Evolutionary conservation across 208 protist species (phyloP).

Genomic region (Trypanosoma boissoni): DNA sequence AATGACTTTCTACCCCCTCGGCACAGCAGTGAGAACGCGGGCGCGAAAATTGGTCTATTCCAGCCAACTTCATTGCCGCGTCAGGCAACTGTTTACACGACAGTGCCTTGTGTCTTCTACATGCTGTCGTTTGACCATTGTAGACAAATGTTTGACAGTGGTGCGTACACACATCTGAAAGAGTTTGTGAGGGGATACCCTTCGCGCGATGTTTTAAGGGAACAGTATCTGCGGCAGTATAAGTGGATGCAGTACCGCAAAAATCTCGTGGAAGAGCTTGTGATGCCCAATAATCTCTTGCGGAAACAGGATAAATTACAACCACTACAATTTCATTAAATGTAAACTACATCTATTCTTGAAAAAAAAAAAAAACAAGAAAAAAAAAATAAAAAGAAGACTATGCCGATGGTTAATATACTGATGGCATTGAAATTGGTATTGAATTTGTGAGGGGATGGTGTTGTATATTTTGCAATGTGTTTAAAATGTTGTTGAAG

Average conservation of each 20-base stretch:
- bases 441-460: too few species aligned
- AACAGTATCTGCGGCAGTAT: conserved; percentile 41
- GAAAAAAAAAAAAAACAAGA: too few species aligned
- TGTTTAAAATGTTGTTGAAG: too few species aligned
- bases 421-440: too few species aligned
- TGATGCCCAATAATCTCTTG: conserved; percentile 11
- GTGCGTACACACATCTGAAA: conserved; percentile 27
- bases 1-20: neutral
- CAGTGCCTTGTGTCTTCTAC: conserved; percentile 31
- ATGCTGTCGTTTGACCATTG: conserved; percentile 30
- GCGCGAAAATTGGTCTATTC: neutral
- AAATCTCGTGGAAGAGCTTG: conserved; percentile 27
- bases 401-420: too few species aligned
- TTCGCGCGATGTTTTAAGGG: conserved; percentile 38
- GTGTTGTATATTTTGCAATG: too few species aligned
- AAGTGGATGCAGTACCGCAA: conserved; percentile 38
- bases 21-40: neutral
- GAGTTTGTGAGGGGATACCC: conserved; percentile 63
- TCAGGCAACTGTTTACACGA: conserved; percentile 47
- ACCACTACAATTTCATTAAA: conserved; percentile 15
- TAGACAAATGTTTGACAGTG: conserved; percentile 21
- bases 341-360: too few species aligned
- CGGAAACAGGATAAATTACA: conserved; percentile 6
- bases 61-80: conserved; percentile 21
- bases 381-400: too few species aligned